Percentiles rank a stretch among this genome's conserved stretches.
Evolutionary conservation across 345 rosid species (phyloP).

Genomic region (Brassica cretica): DNA sequence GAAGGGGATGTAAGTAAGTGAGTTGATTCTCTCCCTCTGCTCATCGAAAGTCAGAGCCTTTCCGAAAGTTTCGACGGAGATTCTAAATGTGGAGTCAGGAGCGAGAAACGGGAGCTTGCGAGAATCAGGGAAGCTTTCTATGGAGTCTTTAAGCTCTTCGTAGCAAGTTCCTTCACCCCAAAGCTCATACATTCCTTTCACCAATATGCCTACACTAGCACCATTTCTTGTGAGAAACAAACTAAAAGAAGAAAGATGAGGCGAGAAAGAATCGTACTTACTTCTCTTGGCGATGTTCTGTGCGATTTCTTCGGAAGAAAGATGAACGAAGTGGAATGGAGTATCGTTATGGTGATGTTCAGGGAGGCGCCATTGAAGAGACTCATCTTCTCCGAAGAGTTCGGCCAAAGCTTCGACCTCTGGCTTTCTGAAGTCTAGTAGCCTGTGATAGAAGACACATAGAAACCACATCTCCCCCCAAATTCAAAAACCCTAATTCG

Average conservation of each 20-base stretch:
- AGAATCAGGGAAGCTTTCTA: slow-evolving; percentile 68
- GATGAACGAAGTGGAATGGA: slow-evolving; percentile 84
- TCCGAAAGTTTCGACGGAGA: slow-evolving; percentile 84
- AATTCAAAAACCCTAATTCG: slow-evolving; percentile 26
- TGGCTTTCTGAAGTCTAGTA: slow-evolving; percentile 82
- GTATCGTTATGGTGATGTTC: slow-evolving; percentile 81
- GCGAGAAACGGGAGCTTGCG: slow-evolving; percentile 66
- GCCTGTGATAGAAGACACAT: slow-evolving; percentile 83
- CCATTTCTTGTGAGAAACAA: background rate
- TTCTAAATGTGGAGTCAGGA: slow-evolving; percentile 59
- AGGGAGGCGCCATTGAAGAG: slow-evolving; percentile 78
- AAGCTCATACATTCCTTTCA: slow-evolving; percentile 92
- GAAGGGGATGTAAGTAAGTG: slow-evolving; percentile 74
- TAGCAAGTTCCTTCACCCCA: slow-evolving; percentile 89
- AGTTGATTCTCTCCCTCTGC: slow-evolving; percentile 65
- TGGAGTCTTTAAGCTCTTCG: slow-evolving; percentile 70
- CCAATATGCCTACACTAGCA: slow-evolving; percentile 64
- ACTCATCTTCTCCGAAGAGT: slow-evolving; percentile 49
- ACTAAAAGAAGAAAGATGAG: background rate
- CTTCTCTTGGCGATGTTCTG: slow-evolving; percentile 71
- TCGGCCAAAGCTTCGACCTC: slow-evolving; percentile 85
- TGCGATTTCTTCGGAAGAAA: slow-evolving; percentile 74
- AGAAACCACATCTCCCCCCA: slow-evolving; percentile 71
- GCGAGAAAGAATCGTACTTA: slow-evolving; percentile 14
- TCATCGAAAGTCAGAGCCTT: slow-evolving; percentile 71